Conservation (phyloP, 2,329 filamentous ascomycete species). For the Akanthomyces uredinophilus region DNA sequence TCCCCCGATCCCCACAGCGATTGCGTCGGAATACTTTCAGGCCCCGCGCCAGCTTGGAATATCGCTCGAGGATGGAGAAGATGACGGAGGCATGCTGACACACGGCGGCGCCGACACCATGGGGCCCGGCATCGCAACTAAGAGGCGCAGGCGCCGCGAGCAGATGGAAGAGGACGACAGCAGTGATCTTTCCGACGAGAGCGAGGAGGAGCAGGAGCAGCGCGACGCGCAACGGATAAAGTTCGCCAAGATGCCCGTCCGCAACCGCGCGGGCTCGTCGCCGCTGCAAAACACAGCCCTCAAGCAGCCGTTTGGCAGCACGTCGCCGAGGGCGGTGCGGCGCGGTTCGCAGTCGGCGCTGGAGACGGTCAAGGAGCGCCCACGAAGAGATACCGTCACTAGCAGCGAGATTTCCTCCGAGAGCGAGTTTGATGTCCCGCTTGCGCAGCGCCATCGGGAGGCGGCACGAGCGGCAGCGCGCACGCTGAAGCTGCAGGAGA, state of each 20-base stretch:
- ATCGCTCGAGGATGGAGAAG: slow-evolving; percentile 64
- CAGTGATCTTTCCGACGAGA: slow-evolving; percentile 79
- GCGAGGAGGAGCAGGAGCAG: slow-evolving; percentile 70
- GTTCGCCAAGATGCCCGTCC: slow-evolving; percentile 91
- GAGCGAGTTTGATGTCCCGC: slow-evolving; percentile 67
- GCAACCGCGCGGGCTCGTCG: slow-evolving; percentile 81
- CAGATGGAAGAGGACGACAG: slow-evolving; percentile 82
- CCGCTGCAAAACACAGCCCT: slow-evolving; percentile 66
- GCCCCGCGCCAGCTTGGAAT: slow-evolving; percentile 58
- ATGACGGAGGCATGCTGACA: slow-evolving; percentile 68
- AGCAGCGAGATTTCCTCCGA: slow-evolving; percentile 81
- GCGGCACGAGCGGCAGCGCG: slow-evolving; percentile 52
- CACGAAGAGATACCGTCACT: slow-evolving; percentile 70
- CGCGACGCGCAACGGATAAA: slow-evolving; percentile 86
- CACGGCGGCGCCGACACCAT: slow-evolving; percentile 63
- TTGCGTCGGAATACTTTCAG: slow-evolving; percentile 80
- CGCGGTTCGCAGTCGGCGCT: slow-evolving; percentile 68
- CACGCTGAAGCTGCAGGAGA: slow-evolving; percentile 32
- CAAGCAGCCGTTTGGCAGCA: slow-evolving; percentile 45
- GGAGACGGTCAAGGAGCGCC: slow-evolving; percentile 63
- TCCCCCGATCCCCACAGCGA: slow-evolving; percentile 76
- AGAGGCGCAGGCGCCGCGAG: slow-evolving; percentile 62
- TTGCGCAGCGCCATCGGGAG: slow-evolving; percentile 59
- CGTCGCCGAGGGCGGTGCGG: slow-evolving; percentile 46
- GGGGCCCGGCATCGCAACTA: slow-evolving; percentile 61